phyloP scores from a whole-genome alignment of 805 yeast genomes.

The Ogataea glucozyma region DNA sequence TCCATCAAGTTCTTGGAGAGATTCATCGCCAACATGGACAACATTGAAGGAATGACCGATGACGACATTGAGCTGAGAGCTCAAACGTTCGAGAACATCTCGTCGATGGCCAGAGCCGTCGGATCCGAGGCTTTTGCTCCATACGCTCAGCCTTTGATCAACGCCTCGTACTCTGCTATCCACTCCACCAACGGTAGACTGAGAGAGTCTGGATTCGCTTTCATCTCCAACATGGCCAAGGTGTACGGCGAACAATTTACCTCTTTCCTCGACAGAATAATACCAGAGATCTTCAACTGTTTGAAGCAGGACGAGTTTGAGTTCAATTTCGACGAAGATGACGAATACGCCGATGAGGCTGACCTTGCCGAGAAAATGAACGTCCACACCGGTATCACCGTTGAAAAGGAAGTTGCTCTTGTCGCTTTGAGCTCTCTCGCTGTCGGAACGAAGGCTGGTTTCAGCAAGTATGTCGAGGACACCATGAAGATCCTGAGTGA shows the following conservation, averaged over 20 bases:
- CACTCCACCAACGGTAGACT: conserved; percentile 78
- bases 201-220: conserved; percentile 93
- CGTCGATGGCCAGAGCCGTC: conserved; percentile 95
- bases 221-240: conserved; percentile 90
- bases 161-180: conserved; percentile 81
- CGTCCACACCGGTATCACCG: conserved; percentile 91
- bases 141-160: conserved; percentile 83
- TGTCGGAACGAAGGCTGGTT: conserved; percentile 77
- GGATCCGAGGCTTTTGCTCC: conserved; percentile 86
- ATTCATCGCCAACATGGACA: conserved; percentile 65
- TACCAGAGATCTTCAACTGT: conserved; percentile 83
- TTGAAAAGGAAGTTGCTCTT: conserved; percentile 94
- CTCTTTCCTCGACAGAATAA: conserved; percentile 75
- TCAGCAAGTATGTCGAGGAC: conserved; percentile 74
- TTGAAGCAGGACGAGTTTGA: conserved; percentile 85
- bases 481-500: conserved; percentile 63
- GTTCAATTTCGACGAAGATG: conserved; percentile 57
- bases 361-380: conserved; percentile 71
- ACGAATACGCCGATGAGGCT: conserved; percentile 53
- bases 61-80: conserved; percentile 92
- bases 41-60: conserved; percentile 76
- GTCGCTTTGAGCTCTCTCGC: conserved; percentile 89
- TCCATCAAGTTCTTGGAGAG: conserved; percentile 82
- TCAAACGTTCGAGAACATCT: conserved; percentile 86
- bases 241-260: conserved; percentile 91